Base-by-base conservation (phyloP, 2,329 filamentous ascomycete species). In the Sodiomyces alkalinus region DNA sequence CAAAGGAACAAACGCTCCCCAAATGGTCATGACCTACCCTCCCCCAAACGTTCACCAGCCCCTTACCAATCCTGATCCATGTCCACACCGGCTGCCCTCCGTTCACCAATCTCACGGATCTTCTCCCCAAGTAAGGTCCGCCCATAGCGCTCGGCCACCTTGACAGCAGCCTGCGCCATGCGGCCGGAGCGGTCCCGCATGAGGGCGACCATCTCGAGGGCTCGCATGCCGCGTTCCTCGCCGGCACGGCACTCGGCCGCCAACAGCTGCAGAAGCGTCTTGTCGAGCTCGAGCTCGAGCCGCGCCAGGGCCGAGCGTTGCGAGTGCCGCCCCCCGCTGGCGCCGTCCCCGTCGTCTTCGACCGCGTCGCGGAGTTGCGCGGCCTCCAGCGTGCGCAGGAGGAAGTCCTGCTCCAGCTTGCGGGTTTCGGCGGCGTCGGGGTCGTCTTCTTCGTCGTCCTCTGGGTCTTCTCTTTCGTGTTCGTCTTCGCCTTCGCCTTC, bases 161-260 rank as follows among this genome's bases (percentile, higher is more conserved):
- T 93, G 32, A 74, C 72, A 2, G 90, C 90, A 4, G 87, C 80
- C 49, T 94, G 85, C 33, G 93, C 54, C 81, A 94, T 94, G 49
- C 80, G 77, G 12, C 87, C 87, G 34, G 72, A 80, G 25, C 73
- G 64, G 55, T 96, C 86, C 24, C 68, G 69, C 75, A 98, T 80
- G 44, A 98, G 60, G 36, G 69, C 64, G 17, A 92, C 90, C 43
- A 96, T 68, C 55, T 98, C 92, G 19, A 98, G 60, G 1, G 87
- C 87, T 40, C 87, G 83, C 83, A 94, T 94, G 5, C 86, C 87
- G 17, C 80, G 67, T 37, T 96, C 86, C 51, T 98, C 90, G 24
- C 85, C 83, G 40, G 90, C 82, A 34, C 85, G 74, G 49, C 90
- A 98, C 58, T 96, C 90, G 6, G 78, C 61, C 3, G 82, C 86